These are phyloP conservation scores for Hypsizygus marmoreus DNA, from an alignment of 768 basidiomycete species.

Conservation along the genomic window DNA sequence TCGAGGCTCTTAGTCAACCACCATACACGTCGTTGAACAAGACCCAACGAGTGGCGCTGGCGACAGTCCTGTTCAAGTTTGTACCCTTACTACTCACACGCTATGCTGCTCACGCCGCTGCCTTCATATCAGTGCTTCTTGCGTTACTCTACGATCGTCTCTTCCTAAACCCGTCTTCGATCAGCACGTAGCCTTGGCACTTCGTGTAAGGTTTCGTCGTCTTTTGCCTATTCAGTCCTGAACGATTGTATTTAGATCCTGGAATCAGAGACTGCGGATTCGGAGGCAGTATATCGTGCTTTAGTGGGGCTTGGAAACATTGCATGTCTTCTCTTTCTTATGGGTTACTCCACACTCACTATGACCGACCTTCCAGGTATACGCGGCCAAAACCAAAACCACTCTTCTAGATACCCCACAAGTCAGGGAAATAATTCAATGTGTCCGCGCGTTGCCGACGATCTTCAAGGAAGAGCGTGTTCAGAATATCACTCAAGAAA, in stretches of 20 bases:
- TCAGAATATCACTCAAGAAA: conserved; percentile 49
- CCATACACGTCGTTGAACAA: conserved; percentile 63
- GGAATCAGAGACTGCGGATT: conserved; percentile 53
- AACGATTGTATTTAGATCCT: conserved; percentile 42
- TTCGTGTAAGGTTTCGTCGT: conserved; percentile 40
- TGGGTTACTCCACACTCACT: not conserved
- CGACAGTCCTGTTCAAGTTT: conserved; percentile 89
- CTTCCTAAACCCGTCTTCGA: conserved; percentile 40
- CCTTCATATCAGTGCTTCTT: conserved; percentile 59
- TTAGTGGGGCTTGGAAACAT: conserved; percentile 75
- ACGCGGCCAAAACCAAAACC: conserved; percentile 43
- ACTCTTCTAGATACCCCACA: conserved; percentile 40
- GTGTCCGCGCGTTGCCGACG: conserved; percentile 39
- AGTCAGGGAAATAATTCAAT: conserved; percentile 39
- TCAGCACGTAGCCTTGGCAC: conserved; percentile 45
- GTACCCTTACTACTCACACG: conserved; percentile 26
- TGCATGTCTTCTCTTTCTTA: conserved; percentile 38
- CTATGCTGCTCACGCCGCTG: conserved; percentile 5
- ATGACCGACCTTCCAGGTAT: conserved; percentile 41
- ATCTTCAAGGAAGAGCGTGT: conserved; percentile 64
- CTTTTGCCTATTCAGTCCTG: not conserved
- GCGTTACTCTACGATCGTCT: conserved; percentile 47
- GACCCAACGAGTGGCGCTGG: conserved; percentile 71
- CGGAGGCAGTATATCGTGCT: conserved; percentile 71
- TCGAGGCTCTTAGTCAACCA: conserved; percentile 51